Conservation (phyloP, 768 basidiomycete genomes). For the Hygrocybe punicea region DNA sequence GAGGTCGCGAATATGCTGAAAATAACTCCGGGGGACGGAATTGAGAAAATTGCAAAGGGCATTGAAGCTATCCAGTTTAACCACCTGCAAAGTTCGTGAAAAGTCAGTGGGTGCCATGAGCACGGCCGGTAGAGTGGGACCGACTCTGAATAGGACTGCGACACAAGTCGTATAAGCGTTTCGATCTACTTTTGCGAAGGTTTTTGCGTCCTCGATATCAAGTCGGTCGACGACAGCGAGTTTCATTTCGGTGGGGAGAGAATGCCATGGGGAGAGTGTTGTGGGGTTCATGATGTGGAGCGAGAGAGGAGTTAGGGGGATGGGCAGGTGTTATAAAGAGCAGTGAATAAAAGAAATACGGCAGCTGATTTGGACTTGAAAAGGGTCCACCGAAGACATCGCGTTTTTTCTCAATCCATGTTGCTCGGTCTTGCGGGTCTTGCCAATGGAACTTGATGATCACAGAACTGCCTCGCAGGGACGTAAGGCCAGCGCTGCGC, state of each 20-base stretch:
- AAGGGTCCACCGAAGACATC: too few species aligned
- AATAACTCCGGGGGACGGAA: slow-evolving; percentile 55
- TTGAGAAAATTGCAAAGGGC: slow-evolving; percentile 51
- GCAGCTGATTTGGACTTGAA: too few species aligned
- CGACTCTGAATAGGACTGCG: slow-evolving; percentile 57
- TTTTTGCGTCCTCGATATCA: slow-evolving; percentile 40
- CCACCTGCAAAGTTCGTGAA: slow-evolving; percentile 40
- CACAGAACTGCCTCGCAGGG: too few species aligned
- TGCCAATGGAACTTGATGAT: too few species aligned
- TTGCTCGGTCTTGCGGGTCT: too few species aligned
- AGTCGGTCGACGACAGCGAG: slow-evolving; percentile 53
- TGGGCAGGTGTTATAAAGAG: neutral
- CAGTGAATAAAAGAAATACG: neutral
- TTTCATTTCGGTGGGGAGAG: slow-evolving; percentile 66
- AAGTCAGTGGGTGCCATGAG: neutral
- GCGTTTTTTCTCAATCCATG: too few species aligned
- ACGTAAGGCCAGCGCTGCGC: too few species aligned
- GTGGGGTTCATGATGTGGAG: neutral
- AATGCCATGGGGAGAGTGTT: slow-evolving; percentile 39
- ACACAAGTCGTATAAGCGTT: slow-evolving; percentile 53
- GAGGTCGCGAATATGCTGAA: slow-evolving; percentile 51
- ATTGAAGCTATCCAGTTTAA: slow-evolving; percentile 46
- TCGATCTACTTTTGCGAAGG: slow-evolving; percentile 49
- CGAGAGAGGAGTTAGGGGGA: neutral
- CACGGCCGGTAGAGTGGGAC: slow-evolving; percentile 14